A percentile compares a stretch with the other conserved stretches of the same genome.
These are phyloP conservation scores for Magnusiomyces magnusii DNA, from an alignment of 1,139 yeast genomes.

Conservation along the genomic window DNA sequence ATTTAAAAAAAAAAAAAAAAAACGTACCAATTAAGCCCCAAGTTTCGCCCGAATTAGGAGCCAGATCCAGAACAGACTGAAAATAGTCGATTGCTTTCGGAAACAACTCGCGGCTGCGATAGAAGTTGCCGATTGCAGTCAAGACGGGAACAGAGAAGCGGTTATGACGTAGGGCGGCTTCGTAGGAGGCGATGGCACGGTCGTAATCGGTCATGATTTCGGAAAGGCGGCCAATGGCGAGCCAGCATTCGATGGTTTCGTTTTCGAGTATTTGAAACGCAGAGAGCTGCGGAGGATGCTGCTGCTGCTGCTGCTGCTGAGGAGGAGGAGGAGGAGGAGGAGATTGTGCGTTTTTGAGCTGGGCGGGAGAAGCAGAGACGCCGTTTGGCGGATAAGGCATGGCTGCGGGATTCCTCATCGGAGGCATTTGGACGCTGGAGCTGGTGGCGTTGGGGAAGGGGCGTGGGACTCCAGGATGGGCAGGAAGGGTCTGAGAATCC, in stretches of 20 bases:
- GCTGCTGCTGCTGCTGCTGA: constrained; percentile 16
- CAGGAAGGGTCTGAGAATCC: neutral
- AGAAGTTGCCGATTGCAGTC: constrained; percentile 78
- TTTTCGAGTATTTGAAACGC: constrained; percentile 39
- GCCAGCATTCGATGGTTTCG: constrained; percentile 84
- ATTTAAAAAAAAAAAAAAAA: constrained; percentile 2
- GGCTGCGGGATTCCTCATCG: neutral
- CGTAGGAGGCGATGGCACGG: constrained; percentile 82
- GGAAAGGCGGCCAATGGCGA: constrained; percentile 80
- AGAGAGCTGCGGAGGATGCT: constrained; percentile 31
- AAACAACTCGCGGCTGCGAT: constrained; percentile 82
- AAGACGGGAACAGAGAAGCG: constrained; percentile 83
- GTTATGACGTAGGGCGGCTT: constrained; percentile 79
- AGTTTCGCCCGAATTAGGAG: constrained; percentile 88
- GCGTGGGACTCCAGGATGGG: neutral
- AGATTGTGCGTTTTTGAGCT: constrained; percentile 2
- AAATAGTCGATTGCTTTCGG: constrained; percentile 91
- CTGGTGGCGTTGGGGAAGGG: neutral
- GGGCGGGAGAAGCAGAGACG: neutral
- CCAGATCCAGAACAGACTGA: constrained; percentile 73
- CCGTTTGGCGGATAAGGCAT: neutral
- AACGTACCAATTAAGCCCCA: constrained; percentile 68
- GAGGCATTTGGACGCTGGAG: neutral
- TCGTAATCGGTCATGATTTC: constrained; percentile 86
- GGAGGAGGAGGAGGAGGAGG: constrained; percentile 2